Percentiles rank a stretch among this genome's conserved stretches.
These are phyloP conservation scores for Stephania japonica DNA, from an alignment of 164 flowering plant species.

Conservation along the genomic window DNA sequence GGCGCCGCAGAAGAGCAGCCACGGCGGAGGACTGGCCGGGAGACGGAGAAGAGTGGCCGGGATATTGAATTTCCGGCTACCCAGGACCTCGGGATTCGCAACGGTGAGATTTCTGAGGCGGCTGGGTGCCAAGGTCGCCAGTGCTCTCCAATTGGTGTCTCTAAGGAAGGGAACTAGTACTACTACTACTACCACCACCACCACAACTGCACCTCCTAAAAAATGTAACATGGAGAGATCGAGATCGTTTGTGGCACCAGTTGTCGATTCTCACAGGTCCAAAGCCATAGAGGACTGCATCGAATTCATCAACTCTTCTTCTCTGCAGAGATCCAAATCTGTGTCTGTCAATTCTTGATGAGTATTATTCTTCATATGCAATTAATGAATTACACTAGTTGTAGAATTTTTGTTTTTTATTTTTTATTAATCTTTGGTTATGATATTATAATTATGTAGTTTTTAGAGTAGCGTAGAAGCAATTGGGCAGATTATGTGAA, in stretches of 20 bases:
- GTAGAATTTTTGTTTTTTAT: too few species aligned
- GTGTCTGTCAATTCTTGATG: slow-evolving; percentile 16
- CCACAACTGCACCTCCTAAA: slow-evolving; percentile 22
- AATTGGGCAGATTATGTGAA: neutral
- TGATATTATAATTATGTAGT: too few species aligned
- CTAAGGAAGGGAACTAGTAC: slow-evolving; percentile 14
- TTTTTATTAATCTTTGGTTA: too few species aligned
- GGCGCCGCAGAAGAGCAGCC: slow-evolving; percentile 18
- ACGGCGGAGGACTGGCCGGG: slow-evolving; percentile 12
- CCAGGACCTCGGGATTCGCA: slow-evolving; percentile 22
- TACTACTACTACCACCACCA: too few species aligned
- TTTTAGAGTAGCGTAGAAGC: neutral
- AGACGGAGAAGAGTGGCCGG: slow-evolving; percentile 22
- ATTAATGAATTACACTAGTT: too few species aligned
- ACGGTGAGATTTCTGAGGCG: slow-evolving; percentile 31
- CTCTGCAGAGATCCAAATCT: slow-evolving; percentile 39
- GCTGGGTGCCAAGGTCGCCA: slow-evolving; percentile 33
- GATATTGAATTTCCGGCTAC: slow-evolving; percentile 25
- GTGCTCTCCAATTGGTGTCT: slow-evolving; percentile 32
- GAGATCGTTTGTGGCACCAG: slow-evolving; percentile 28
- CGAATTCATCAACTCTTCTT: slow-evolving; percentile 56
- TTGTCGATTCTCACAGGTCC: slow-evolving; percentile 42
- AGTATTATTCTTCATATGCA: neutral
- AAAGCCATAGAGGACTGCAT: slow-evolving; percentile 72
- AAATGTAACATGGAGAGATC: slow-evolving; percentile 24